Evolutionary conservation across 2,329 filamentous ascomycete genomes (phyloP).

Genomic region (Acarospora socialis): DNA sequence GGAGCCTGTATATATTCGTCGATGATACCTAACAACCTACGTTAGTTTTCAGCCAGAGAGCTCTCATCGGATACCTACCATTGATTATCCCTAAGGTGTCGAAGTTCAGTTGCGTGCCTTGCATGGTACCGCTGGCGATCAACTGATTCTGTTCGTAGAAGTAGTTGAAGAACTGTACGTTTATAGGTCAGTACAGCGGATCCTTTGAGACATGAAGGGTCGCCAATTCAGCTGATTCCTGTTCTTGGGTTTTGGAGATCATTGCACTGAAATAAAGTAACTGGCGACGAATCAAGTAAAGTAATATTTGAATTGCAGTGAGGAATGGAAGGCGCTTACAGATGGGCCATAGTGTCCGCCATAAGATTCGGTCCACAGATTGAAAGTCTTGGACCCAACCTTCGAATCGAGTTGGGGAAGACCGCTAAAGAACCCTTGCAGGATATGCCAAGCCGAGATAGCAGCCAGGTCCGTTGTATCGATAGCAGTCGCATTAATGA

Average conservation of each 20-base stretch:
- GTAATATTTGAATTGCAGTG: too few relatives aligned
- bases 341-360: slow-evolving; percentile 38
- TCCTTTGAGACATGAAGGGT: too few relatives aligned
- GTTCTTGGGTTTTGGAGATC: too few relatives aligned
- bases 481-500: slow-evolving; percentile 35
- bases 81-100: slow-evolving; percentile 42
- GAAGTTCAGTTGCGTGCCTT: slow-evolving; percentile 38
- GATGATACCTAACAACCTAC: neutral
- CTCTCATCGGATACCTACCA: slow-evolving; percentile 40
- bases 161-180: slow-evolving; percentile 37
- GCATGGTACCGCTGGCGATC: slow-evolving; percentile 35
- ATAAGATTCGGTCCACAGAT: slow-evolving; percentile 42
- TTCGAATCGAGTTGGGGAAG: slow-evolving; percentile 34
- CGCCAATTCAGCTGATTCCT: too few relatives aligned
- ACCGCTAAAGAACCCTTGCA: slow-evolving; percentile 40
- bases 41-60: slow-evolving; percentile 27
- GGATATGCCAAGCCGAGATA: slow-evolving; percentile 38
- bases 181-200: too few relatives aligned
- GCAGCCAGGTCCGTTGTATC: slow-evolving; percentile 45
- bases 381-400: slow-evolving; percentile 35
- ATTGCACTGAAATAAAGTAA: too few relatives aligned
- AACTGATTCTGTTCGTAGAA: slow-evolving; percentile 43
- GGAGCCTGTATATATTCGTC: slow-evolving; percentile 11
- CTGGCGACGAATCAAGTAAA: too few relatives aligned
- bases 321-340: neutral